phyloP scores from a whole-genome alignment of 495 filamentous ascomycete genomes.

The Tirmania nivea region DNA sequence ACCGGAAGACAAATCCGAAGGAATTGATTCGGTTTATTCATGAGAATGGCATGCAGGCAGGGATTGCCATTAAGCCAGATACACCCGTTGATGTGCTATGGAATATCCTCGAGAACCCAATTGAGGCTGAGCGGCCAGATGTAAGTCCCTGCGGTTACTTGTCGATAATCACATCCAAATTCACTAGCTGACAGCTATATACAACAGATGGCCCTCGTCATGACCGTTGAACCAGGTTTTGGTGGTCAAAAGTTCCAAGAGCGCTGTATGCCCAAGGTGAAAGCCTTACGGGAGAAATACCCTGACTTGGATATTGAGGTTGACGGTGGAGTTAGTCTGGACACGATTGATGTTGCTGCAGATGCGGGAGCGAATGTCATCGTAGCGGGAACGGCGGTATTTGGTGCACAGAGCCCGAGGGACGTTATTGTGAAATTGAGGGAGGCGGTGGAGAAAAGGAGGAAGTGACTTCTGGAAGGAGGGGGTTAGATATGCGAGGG shows the following conservation, averaged over 20 bases:
- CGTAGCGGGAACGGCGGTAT: slow-evolving; percentile 91
- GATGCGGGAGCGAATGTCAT: slow-evolving; percentile 96
- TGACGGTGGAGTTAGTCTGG: slow-evolving; percentile 70
- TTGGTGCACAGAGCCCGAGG: slow-evolving; percentile 69
- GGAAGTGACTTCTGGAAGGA: slow-evolving; percentile 1
- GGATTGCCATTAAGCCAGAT: slow-evolving; percentile 85
- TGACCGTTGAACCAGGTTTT: slow-evolving; percentile 96
- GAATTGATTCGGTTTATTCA: slow-evolving; percentile 83
- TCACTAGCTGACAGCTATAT: no score
- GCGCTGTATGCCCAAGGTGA: slow-evolving; percentile 79
- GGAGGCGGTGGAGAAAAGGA: slow-evolving; percentile 48
- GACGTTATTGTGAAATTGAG: slow-evolving; percentile 66
- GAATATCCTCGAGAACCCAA: slow-evolving; percentile 53
- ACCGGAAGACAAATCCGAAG: slow-evolving; percentile 60
- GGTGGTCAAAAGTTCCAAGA: slow-evolving; percentile 98
- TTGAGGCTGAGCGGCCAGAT: slow-evolving; percentile 64
- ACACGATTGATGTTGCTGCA: slow-evolving; percentile 82
- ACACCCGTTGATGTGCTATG: slow-evolving; percentile 79
- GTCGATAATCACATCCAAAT: no score
- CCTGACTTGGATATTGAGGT: slow-evolving; percentile 92
- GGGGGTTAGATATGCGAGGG: no score
- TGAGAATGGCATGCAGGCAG: slow-evolving; percentile 66
- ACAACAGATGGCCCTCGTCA: slow-evolving; percentile 86
- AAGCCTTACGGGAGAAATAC: slow-evolving; percentile 59
- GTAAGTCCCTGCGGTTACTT: slow-evolving; percentile 30